Percentiles rank a stretch among this genome's conserved stretches.
These are phyloP conservation scores for Penicillium ucsense DNA, from an alignment of 495 filamentous ascomycete species.

Conservation along the genomic window DNA sequence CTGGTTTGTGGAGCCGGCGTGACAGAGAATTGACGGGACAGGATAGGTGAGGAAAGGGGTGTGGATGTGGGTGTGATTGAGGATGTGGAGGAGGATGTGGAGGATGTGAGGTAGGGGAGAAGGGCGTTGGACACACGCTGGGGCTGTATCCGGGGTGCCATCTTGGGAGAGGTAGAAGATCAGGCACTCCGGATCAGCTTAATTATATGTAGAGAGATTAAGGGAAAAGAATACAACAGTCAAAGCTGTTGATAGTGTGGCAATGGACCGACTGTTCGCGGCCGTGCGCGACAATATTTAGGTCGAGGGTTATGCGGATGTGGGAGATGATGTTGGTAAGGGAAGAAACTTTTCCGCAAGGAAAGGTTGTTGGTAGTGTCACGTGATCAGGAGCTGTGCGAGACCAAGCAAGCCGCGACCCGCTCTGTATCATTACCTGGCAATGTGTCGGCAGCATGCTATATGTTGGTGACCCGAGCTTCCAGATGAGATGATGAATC, in stretches of 20 bases:
- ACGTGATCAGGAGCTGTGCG: constrained; percentile 15
- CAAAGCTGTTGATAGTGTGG: background rate
- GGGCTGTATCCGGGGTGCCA: constrained; percentile 38
- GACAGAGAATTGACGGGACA: constrained; percentile 39
- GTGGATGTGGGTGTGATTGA: constrained; percentile 9
- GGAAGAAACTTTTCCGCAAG: constrained; percentile 33
- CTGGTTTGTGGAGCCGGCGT: constrained; percentile 34
- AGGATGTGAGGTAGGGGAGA: constrained; percentile 28
- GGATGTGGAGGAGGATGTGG: constrained; percentile 9
- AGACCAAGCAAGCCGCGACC: background rate
- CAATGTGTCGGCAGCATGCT: background rate
- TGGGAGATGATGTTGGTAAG: constrained; percentile 7
- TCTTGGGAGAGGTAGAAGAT: constrained; percentile 12
- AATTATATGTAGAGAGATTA: background rate
- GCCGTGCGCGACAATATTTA: constrained; percentile 15
- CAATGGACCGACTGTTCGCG: constrained; percentile 3
- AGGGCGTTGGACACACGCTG: constrained; percentile 28
- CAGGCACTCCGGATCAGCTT: constrained; percentile 1
- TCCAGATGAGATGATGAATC: too few relatives aligned
- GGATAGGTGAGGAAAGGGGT: constrained; percentile 13
- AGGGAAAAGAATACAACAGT: background rate
- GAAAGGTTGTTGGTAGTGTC: constrained; percentile 13
- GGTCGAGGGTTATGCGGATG: constrained; percentile 3
- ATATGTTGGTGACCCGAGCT: too few relatives aligned
- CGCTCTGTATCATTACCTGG: background rate